Conservation (phyloP, 2,329 filamentous ascomycete species). For the Chalaropsis ovoidea region DNA sequence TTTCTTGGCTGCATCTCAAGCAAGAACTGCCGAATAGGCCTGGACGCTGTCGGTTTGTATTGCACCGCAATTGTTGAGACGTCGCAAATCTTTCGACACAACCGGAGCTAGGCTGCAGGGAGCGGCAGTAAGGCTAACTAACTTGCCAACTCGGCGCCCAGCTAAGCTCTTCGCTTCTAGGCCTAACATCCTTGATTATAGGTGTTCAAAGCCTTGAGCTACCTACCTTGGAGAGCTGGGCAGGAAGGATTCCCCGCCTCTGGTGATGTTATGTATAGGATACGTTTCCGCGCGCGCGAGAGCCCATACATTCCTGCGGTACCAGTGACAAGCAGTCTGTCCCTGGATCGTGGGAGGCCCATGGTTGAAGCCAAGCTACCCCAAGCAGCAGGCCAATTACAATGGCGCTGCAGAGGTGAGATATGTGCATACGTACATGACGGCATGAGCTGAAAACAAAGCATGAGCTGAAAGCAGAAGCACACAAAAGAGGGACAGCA, state of each 20-base stretch:
- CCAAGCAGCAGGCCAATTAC: constrained; percentile 2
- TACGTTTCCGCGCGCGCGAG: background rate
- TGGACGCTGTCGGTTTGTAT: too few species aligned
- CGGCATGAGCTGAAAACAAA: constrained; percentile 16
- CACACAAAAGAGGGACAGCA: background rate
- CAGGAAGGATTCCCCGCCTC: background rate
- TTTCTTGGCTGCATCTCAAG: background rate
- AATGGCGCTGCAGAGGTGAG: background rate
- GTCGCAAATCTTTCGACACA: constrained; percentile 8
- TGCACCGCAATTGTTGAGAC: too few species aligned
- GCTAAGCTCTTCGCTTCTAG: background rate
- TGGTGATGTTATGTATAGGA: background rate
- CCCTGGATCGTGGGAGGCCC: background rate
- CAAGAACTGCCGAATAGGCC: background rate
- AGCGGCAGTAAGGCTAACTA: background rate
- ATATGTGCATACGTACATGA: background rate
- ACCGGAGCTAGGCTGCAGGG: background rate
- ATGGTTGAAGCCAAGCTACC: constrained; percentile 2
- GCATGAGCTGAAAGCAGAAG: constrained; percentile 2
- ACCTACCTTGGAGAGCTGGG: background rate
- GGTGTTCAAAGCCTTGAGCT: background rate
- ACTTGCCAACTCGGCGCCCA: background rate
- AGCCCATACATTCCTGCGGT: background rate
- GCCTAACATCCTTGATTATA: background rate
- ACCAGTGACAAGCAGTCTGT: background rate